A percentile compares a stretch with the other conserved stretches of the same genome.
Evolutionary conservation across 345 rosid genomes (phyloP).

Genomic region (Zanthoxylum bungeanum): DNA sequence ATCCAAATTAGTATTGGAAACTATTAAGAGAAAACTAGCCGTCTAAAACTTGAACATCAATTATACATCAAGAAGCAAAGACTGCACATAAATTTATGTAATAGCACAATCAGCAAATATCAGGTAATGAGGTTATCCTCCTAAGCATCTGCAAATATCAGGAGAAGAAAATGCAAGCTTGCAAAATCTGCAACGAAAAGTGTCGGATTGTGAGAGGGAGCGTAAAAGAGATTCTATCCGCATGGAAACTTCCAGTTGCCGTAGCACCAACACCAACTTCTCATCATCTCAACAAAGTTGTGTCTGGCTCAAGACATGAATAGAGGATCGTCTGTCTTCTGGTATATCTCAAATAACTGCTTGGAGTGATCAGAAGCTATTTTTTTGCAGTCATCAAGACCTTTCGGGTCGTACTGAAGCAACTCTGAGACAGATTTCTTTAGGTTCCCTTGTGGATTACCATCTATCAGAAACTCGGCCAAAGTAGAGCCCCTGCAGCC

Average conservation of each 20-base stretch:
- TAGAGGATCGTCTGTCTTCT: constrained; percentile 20
- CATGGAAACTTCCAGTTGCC: neutral
- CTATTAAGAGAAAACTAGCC: neutral
- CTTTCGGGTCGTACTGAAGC: constrained; percentile 7
- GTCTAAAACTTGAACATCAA: neutral
- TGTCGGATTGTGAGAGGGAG: neutral
- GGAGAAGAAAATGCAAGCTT: neutral
- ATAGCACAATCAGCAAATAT: neutral
- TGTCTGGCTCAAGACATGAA: constrained; percentile 15
- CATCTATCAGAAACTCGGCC: constrained; percentile 28
- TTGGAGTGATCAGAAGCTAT: constrained; percentile 12
- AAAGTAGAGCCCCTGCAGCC: constrained; percentile 18
- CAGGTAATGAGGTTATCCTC: neutral
- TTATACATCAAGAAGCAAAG: neutral
- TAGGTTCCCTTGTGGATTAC: constrained; percentile 26
- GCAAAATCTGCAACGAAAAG: neutral
- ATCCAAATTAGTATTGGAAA: neutral
- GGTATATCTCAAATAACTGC: constrained; percentile 32
- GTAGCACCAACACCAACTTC: neutral
- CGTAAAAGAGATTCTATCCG: neutral
- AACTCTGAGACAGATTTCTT: constrained; percentile 28
- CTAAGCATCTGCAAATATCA: neutral
- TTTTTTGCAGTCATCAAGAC: constrained; percentile 22
- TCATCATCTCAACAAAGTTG: neutral
- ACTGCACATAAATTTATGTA: neutral